These are phyloP conservation scores for Dentipellis sp. DNA, from an alignment of 768 basidiomycete species.

Conservation along the genomic window DNA sequence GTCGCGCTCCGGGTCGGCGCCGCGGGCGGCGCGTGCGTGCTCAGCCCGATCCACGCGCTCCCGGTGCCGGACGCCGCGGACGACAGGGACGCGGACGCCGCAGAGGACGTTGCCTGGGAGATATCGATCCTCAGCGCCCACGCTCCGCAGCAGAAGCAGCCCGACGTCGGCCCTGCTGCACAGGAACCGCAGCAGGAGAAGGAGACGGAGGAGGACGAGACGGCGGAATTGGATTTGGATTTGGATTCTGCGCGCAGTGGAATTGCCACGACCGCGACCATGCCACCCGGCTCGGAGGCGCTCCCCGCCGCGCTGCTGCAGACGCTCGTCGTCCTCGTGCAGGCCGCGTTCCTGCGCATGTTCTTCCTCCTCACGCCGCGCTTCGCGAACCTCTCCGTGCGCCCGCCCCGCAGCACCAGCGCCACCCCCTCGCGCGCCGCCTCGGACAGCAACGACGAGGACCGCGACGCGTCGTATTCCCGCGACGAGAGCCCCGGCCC, in stretches of 20 bases:
- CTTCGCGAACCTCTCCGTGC: background rate
- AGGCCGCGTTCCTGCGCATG: background rate
- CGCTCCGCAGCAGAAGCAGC: background rate
- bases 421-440: too few species aligned
- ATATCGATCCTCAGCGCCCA: constrained; percentile 25
- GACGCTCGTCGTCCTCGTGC: background rate
- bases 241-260: too few species aligned
- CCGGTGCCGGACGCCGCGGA: background rate
- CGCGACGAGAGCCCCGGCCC: background rate
- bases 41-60: constrained; percentile 21
- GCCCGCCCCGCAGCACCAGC: background rate
- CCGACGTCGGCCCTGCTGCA: constrained; percentile 4
- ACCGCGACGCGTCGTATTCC: background rate
- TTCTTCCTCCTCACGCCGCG: background rate
- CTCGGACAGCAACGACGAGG: background rate
- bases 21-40: constrained; percentile 21
- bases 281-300: background rate
- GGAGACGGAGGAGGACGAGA: background rate
- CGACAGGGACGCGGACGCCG: background rate
- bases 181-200: background rate
- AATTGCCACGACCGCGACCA: too few species aligned
- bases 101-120: background rate
- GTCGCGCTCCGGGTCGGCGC: constrained; percentile 16
- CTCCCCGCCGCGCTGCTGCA: background rate
- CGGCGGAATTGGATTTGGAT: too few species aligned